These are phyloP conservation scores for Ceratobasidium sp. DNA, from an alignment of 1,284 basidiomycete species.

Conservation along the genomic window DNA sequence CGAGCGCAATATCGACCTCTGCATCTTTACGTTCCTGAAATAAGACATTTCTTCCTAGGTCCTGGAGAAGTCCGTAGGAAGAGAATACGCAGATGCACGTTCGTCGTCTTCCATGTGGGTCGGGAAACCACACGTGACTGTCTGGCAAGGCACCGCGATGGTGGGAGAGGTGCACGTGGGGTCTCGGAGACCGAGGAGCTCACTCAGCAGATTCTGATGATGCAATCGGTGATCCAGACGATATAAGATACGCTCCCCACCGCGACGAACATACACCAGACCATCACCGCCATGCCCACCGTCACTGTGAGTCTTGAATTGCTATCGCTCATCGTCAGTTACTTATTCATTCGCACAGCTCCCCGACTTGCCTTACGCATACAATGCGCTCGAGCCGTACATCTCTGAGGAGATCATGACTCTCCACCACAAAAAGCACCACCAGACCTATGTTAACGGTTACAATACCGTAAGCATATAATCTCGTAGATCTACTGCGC, in stretches of 20 bases:
- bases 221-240: slow-evolving; percentile 39
- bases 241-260: slow-evolving; percentile 44
- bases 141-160: neutral
- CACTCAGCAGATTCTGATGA: slow-evolving; percentile 42
- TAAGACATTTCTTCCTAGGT: too few species aligned
- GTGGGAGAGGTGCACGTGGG: too few species aligned
- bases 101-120: slow-evolving; percentile 5
- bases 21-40: slow-evolving; percentile 8
- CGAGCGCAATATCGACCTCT: neutral
- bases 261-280: slow-evolving; percentile 4
- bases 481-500: neutral
- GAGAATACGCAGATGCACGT: slow-evolving; percentile 6
- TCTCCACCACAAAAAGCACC: slow-evolving; percentile 91
- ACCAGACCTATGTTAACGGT: slow-evolving; percentile 82
- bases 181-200: slow-evolving; percentile 36
- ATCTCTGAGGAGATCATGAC: slow-evolving; percentile 86
- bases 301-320: neutral
- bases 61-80: neutral
- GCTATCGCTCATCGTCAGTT: neutral
- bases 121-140: slow-evolving; percentile 3
- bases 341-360: slow-evolving; percentile 50
- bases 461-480: slow-evolving; percentile 66
- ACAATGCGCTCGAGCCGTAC: slow-evolving; percentile 82
- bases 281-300: slow-evolving; percentile 25
- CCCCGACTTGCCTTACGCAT: slow-evolving; percentile 61